Conservation (phyloP, 176 grass and related monocot genomes). For the Triticum aestivum region DNA sequence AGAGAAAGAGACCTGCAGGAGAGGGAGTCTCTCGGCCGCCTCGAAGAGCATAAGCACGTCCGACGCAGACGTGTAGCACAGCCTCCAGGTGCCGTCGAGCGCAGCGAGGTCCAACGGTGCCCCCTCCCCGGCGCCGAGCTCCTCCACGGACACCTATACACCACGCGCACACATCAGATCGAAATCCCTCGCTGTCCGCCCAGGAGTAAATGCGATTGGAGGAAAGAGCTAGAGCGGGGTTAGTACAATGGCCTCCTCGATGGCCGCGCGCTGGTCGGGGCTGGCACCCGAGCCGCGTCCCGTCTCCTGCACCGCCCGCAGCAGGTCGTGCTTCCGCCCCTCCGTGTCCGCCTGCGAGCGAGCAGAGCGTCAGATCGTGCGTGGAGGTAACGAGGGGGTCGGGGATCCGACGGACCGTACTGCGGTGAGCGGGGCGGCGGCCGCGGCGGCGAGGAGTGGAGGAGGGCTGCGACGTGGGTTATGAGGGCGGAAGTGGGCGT, state of each 20-base stretch:
- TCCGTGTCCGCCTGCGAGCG: constrained; percentile 48
- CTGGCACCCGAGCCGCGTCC: constrained; percentile 58
- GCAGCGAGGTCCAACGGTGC: constrained; percentile 54
- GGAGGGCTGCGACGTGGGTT: not conserved
- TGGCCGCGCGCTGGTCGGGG: constrained; percentile 73
- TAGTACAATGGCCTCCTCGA: constrained; percentile 81
- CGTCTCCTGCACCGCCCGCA: constrained; percentile 77
- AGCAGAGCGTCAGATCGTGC: constrained; percentile 15
- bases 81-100: constrained; percentile 90
- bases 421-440: constrained; percentile 3
- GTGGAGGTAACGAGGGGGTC: not conserved
- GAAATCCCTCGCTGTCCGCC: not conserved
- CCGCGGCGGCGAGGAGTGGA: not conserved
- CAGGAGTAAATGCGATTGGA: not conserved
- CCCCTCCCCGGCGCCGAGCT: constrained; percentile 54
- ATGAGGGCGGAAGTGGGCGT: not conserved
- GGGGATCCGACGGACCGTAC: not conserved
- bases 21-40: constrained; percentile 71
- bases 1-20: constrained; percentile 43
- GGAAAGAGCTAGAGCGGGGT: not conserved
- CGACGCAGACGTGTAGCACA: constrained; percentile 84
- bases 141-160: constrained; percentile 75
- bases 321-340: constrained; percentile 68
- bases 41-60: constrained; percentile 90
- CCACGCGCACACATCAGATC: constrained; percentile 17